Evolutionary conservation across 1,284 basidiomycete species (phyloP).

Genomic region (Heterobasidion parviporum): DNA sequence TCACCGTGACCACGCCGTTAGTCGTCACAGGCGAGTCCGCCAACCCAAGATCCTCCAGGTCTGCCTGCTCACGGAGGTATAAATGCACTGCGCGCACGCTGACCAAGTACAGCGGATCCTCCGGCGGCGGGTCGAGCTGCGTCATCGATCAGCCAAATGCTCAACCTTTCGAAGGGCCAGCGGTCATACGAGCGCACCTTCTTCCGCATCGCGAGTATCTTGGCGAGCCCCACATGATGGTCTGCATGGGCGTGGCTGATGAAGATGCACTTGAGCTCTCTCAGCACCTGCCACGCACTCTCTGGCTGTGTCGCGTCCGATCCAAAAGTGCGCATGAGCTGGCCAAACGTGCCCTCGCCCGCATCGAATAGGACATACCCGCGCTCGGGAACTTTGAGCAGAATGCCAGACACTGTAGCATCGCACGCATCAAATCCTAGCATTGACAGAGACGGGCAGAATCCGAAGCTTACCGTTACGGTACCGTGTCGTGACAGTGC

Average conservation of each 20-base stretch:
- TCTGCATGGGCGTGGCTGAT: slow-evolving; percentile 91
- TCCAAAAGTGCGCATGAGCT: slow-evolving; percentile 77
- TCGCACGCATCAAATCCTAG: background rate
- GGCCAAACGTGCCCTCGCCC: slow-evolving; percentile 90
- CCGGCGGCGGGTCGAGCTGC: slow-evolving; percentile 51
- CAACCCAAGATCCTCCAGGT: slow-evolving; percentile 63
- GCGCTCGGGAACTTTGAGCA: slow-evolving; percentile 57
- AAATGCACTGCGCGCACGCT: slow-evolving; percentile 45
- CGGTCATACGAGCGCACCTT: slow-evolving; percentile 37
- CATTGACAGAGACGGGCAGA: background rate
- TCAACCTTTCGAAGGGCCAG: background rate
- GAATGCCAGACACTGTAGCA: slow-evolving; percentile 62
- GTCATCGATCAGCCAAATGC: slow-evolving; percentile 1
- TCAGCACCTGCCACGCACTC: slow-evolving; percentile 52
- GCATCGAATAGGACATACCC: slow-evolving; percentile 81
- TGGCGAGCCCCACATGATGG: slow-evolving; percentile 82
- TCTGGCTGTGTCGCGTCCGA: slow-evolving; percentile 28
- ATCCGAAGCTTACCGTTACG: slow-evolving; percentile 57
- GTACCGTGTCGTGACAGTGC: slow-evolving; percentile 77
- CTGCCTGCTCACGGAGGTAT: slow-evolving; percentile 59
- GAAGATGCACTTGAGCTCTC: slow-evolving; percentile 75
- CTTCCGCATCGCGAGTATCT: slow-evolving; percentile 67
- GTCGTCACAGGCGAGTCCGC: slow-evolving; percentile 27
- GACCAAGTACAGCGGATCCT: slow-evolving; percentile 64
- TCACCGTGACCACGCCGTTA: slow-evolving; percentile 45